Evolutionary conservation across 768 basidiomycete genomes (phyloP).

Genomic region (Daedalea quercina): DNA sequence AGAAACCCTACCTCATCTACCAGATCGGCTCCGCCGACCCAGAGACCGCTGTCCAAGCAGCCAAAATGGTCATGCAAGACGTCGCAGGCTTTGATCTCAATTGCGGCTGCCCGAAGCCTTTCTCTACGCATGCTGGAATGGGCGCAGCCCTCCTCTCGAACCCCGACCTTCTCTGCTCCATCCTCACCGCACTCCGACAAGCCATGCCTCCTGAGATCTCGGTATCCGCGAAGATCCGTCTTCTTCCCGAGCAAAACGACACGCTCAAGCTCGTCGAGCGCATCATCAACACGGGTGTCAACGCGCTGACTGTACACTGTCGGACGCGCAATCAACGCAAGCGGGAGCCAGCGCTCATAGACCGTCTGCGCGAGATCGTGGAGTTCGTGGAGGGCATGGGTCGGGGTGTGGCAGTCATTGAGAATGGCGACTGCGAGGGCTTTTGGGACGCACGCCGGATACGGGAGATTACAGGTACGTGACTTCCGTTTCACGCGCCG

Average conservation of each 20-base stretch:
- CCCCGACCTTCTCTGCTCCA: slow-evolving; percentile 85
- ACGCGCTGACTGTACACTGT: slow-evolving; percentile 90
- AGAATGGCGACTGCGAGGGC: slow-evolving; percentile 88
- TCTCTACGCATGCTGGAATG: slow-evolving; percentile 93
- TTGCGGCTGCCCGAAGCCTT: slow-evolving; percentile 96
- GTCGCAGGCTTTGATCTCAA: slow-evolving; percentile 95
- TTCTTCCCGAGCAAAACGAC: slow-evolving; percentile 80
- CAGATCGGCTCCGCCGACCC: slow-evolving; percentile 92
- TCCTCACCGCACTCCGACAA: slow-evolving; percentile 70
- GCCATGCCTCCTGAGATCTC: slow-evolving; percentile 73
- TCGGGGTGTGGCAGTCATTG: slow-evolving; percentile 78
- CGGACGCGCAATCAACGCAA: slow-evolving; percentile 89
- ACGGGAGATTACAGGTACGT: slow-evolving; percentile 64
- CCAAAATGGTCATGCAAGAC: slow-evolving; percentile 78
- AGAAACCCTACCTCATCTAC: slow-evolving; percentile 91
- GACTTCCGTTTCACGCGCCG: neutral
- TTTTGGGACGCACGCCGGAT: slow-evolving; percentile 76
- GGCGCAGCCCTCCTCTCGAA: slow-evolving; percentile 91
- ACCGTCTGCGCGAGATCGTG: slow-evolving; percentile 78
- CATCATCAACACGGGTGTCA: slow-evolving; percentile 84
- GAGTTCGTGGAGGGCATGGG: slow-evolving; percentile 73
- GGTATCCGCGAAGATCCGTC: slow-evolving; percentile 90
- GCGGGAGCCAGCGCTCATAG: slow-evolving; percentile 69
- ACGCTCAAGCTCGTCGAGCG: slow-evolving; percentile 86
- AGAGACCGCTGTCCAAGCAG: slow-evolving; percentile 87